Evolutionary conservation across 2,329 filamentous ascomycete genomes (phyloP).

Genomic region (Aurifilum marmelostoma): DNA sequence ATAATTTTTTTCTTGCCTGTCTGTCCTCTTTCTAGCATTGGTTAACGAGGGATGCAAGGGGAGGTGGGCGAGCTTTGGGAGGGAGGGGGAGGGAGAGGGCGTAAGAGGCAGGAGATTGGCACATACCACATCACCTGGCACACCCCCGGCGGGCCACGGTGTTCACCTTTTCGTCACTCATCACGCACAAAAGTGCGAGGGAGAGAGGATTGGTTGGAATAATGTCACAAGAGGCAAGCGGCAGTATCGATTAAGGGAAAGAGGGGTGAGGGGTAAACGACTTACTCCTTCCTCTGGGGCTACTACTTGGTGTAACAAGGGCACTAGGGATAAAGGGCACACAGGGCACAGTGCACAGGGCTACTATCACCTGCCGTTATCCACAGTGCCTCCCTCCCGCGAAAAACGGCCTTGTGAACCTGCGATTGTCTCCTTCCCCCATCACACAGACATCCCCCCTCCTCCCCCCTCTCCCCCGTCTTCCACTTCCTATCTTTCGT

Average conservation of each 20-base stretch:
- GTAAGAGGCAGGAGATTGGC: slow-evolving; percentile 1
- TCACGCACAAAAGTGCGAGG: neutral
- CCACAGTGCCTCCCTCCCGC: neutral
- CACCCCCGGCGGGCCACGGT: neutral
- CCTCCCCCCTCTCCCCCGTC: too few species aligned
- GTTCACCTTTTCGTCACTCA: neutral
- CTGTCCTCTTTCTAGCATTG: neutral
- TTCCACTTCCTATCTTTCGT: neutral
- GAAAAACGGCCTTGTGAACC: neutral
- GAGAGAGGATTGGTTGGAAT: too few species aligned
- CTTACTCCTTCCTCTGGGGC: neutral
- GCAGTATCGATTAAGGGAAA: neutral
- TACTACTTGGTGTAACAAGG: neutral
- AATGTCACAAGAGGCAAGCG: neutral
- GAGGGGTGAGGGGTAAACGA: neutral
- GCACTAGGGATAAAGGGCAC: neutral
- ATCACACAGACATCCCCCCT: neutral
- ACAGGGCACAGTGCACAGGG: slow-evolving; percentile 2
- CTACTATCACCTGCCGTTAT: neutral
- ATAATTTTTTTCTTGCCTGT: neutral
- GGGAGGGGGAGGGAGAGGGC: neutral
- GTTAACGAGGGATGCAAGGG: neutral
- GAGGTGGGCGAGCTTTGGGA: neutral
- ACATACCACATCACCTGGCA: slow-evolving; percentile 2
- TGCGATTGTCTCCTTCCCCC: slow-evolving; percentile 4